Conservation (phyloP, 1,284 basidiomycete genomes). For the Sanguinoderma infundibulare region DNA sequence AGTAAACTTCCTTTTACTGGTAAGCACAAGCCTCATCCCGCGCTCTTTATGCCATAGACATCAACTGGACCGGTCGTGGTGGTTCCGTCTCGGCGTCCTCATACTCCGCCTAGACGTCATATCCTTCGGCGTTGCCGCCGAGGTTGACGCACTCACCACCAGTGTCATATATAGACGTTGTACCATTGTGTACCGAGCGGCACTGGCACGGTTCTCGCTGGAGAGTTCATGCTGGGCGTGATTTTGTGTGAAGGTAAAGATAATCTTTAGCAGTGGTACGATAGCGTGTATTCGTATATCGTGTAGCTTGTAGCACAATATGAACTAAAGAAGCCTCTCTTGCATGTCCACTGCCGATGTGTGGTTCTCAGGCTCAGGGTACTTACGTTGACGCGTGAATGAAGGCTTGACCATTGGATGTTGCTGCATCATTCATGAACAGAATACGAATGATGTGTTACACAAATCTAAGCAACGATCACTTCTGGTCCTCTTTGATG, state of each 20-base stretch:
- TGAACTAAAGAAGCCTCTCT: background rate
- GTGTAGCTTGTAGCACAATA: conserved; percentile 20
- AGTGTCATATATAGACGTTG: conserved; percentile 12
- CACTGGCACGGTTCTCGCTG: conserved; percentile 9
- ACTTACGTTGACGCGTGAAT: background rate
- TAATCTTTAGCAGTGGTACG: conserved; percentile 12
- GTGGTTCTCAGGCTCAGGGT: background rate
- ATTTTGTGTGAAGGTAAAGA: conserved; percentile 3
- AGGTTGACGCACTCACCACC: background rate
- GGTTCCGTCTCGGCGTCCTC: conserved; percentile 92
- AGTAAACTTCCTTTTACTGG: conserved; percentile 33
- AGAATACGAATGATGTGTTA: background rate
- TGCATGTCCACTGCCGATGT: background rate
- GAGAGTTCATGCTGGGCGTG: conserved; percentile 14
- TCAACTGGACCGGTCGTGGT: conserved; percentile 94
- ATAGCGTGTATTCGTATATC: conserved; percentile 16
- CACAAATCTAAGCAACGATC: background rate
- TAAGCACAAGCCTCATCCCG: conserved; percentile 12
- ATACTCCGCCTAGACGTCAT: conserved; percentile 79
- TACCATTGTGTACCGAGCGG: conserved; percentile 2
- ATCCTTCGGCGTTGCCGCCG: background rate
- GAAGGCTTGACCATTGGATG: background rate
- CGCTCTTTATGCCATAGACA: conserved; percentile 48
- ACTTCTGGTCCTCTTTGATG: conserved; percentile 52
- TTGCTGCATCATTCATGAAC: background rate